Evolutionary conservation across 805 yeast genomes (phyloP), one percentile per base, ranked within the genome.

Genomic region (Wickerhamomyces chambardii): DNA sequence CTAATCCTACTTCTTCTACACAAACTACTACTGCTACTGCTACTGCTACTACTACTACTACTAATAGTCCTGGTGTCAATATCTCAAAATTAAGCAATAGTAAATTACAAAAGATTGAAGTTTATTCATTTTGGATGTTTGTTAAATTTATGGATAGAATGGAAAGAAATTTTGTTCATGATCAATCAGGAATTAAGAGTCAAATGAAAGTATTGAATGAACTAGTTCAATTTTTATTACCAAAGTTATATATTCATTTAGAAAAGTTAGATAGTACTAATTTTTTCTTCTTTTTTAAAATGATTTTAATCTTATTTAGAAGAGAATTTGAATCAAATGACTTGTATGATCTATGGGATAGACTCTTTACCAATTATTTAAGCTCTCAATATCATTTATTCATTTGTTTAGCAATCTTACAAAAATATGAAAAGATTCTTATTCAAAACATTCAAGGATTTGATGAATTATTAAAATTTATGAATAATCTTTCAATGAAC

Each of bases 221-320:
- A 41, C 61, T 92, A 28, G 82, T 84, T n/a, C 94, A 84, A 46
- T 76, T 92, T 43, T 82, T 90, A 92, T 61, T 87, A 31, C 98
- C 98, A 1, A 70, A 78, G 34, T 61, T 92, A 34, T 87, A 82
- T 53, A 65, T 76, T 18, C 97, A 92, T 56, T 64, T 92, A 42
- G 89, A 76, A 36, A 77, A 79, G 52, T 86, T 95, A 50, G 96
- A 89, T 45, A 80, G 95, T 3, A 83, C 79, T 22, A 89, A 92
- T 52, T 67, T 92, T 41, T 92, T 92, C 53, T 92, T 92, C 66
- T 87, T 89, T 48, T 92, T 92, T 65, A 66, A 97, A 40, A 90
- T 92, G 97, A 61, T 92, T 14, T 64, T 92, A 28, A 97, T 92
- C 3, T 89, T 96, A 95, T 92, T 73, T 55, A 92, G 92, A 55